Evolutionary conservation across 305 asterid genomes (phyloP).

Genomic region (Solanum hybrid): DNA sequence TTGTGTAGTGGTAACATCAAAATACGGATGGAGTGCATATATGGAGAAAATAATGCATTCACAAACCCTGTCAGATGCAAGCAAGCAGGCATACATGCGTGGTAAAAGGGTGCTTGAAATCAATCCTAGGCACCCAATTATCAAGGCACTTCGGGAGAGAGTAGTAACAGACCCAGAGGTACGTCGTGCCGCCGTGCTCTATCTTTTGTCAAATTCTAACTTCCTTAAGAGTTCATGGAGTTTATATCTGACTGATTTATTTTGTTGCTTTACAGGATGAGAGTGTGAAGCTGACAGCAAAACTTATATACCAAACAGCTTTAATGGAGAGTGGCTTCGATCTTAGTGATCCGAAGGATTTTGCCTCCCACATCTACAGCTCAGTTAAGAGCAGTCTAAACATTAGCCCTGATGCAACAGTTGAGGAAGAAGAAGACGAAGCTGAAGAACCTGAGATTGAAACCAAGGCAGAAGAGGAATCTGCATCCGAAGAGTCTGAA

Average conservation of each 20-base stretch:
- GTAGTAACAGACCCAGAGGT: conserved; percentile 74
- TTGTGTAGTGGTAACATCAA: conserved; percentile 91
- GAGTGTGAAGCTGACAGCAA: conserved; percentile 55
- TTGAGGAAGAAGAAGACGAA: conserved; percentile 73
- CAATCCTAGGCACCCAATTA: conserved; percentile 90
- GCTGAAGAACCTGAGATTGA: conserved; percentile 42
- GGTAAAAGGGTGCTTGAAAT: conserved; percentile 95
- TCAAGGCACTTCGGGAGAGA: conserved; percentile 82
- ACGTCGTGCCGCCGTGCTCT: neutral
- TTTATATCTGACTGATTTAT: neutral
- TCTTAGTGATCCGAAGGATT: conserved; percentile 63
- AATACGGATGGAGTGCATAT: conserved; percentile 89
- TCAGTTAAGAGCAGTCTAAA: conserved; percentile 54
- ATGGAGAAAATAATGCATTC: conserved; percentile 99
- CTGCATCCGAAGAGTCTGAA: conserved; percentile 22
- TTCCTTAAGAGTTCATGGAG: neutral
- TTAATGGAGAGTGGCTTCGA: conserved; percentile 76
- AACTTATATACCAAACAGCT: conserved; percentile 71
- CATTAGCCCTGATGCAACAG: conserved; percentile 47
- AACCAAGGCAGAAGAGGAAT: conserved; percentile 34
- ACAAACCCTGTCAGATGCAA: conserved; percentile 83
- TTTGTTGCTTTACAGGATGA: conserved; percentile 29
- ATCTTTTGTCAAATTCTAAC: neutral
- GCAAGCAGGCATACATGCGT: conserved; percentile 87
- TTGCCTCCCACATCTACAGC: conserved; percentile 58